Conservation (phyloP, 2,329 filamentous ascomycete genomes). For the Aulographum hederae region DNA sequence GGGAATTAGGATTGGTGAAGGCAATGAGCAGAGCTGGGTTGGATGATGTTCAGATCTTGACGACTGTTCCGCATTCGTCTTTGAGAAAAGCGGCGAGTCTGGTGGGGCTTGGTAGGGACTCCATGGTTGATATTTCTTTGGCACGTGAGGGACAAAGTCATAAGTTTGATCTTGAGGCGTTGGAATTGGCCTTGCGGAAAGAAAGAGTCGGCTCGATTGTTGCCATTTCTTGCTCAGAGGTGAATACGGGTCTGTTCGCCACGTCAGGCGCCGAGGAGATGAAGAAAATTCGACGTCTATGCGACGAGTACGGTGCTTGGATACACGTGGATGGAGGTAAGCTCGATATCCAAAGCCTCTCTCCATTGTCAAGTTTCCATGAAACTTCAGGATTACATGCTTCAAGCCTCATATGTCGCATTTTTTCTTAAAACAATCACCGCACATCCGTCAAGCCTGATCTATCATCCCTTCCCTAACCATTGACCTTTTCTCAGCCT, state of each 20-base stretch:
- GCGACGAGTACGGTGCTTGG: conserved; percentile 61
- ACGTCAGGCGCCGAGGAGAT: conserved; percentile 43
- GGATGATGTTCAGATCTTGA: conserved; percentile 55
- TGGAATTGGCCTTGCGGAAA: conserved; percentile 41
- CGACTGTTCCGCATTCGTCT: conserved; percentile 69
- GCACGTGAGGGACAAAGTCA: conserved; percentile 39
- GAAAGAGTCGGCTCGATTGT: conserved; percentile 52
- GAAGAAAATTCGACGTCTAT: conserved; percentile 44
- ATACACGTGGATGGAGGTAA: conserved; percentile 68
- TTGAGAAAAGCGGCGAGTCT: conserved; percentile 68
- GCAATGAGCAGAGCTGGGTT: conserved; percentile 49
- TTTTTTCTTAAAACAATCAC: no score
- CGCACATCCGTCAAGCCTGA: no score
- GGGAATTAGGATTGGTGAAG: conserved; percentile 48
- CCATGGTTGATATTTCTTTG: conserved; percentile 51
- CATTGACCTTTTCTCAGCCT: conserved; percentile 42
- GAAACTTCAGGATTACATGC: no score
- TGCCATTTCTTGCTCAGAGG: conserved; percentile 67
- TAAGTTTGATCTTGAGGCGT: conserved; percentile 45
- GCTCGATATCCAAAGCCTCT: no score
- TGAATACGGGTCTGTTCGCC: conserved; percentile 76
- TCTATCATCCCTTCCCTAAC: no score
- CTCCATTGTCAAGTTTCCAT: no score
- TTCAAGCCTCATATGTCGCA: no score
- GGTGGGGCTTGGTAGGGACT: conserved; percentile 55